phyloP scores from a whole-genome alignment of 2,329 filamentous ascomycete species.

The Lasiodiplodia theobromae region DNA sequence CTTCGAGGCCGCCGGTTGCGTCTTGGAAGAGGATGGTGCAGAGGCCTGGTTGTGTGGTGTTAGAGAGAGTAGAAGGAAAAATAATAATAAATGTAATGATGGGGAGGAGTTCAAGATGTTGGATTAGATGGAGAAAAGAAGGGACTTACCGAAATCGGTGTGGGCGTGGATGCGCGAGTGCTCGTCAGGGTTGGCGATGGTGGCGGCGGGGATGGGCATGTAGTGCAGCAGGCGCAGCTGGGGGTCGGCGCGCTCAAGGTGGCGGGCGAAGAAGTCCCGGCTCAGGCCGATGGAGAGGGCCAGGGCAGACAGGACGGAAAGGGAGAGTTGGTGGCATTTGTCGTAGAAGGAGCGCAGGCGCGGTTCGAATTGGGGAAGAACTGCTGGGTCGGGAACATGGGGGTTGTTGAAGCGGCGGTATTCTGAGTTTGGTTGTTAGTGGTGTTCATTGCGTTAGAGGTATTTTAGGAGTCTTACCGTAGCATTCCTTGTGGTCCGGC shows the following conservation, averaged over 20 bases:
- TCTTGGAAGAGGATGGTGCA: constrained; percentile 59
- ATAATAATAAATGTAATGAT: neutral
- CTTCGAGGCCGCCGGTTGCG: constrained; percentile 37
- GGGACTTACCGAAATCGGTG: constrained; percentile 59
- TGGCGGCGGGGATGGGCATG: constrained; percentile 68
- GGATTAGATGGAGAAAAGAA: neutral
- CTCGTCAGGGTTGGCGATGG: constrained; percentile 66
- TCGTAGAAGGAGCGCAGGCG: constrained; percentile 79
- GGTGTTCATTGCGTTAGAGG: neutral
- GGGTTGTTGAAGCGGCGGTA: constrained; percentile 67
- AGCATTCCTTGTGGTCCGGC: constrained; percentile 62
- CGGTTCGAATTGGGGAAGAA: constrained; percentile 62
- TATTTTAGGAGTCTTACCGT: constrained; percentile 38
- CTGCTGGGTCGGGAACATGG: constrained; percentile 68
- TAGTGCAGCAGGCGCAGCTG: constrained; percentile 77
- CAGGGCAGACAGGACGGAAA: constrained; percentile 82
- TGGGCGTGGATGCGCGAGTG: constrained; percentile 77
- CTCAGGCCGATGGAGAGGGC: constrained; percentile 80
- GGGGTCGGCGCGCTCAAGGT: constrained; percentile 63
- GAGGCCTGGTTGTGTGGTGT: constrained; percentile 54
- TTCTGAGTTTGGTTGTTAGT: constrained; percentile 45
- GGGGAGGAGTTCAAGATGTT: neutral
- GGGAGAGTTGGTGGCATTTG: constrained; percentile 75
- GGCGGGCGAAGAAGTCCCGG: constrained; percentile 76
- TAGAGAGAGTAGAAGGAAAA: too few species aligned